Conservation (phyloP, 106 monocot genomes). For the Apostasia ramifera region DNA sequence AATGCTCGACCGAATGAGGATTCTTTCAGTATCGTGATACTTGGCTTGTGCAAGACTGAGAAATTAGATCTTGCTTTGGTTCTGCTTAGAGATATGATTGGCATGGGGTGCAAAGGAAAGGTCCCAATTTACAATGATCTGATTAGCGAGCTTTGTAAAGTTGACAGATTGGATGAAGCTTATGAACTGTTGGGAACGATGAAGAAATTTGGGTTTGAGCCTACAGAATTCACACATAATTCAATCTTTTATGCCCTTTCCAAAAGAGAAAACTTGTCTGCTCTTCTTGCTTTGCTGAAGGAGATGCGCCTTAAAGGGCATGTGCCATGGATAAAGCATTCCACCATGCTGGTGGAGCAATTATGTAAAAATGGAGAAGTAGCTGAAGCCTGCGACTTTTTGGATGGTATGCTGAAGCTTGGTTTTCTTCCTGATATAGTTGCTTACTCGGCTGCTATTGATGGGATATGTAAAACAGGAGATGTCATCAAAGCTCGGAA, state of each 20-base stretch:
- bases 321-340: conserved; percentile 80
- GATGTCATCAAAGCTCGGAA: conserved; percentile 42
- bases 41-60: conserved; percentile 52
- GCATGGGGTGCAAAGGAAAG: conserved; percentile 50
- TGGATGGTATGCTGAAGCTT: conserved; percentile 47
- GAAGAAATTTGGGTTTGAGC: conserved; percentile 42
- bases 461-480: conserved; percentile 54
- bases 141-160: conserved; percentile 45
- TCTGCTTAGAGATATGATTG: conserved; percentile 57
- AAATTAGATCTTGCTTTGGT: conserved; percentile 53
- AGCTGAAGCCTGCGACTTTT: conserved; percentile 44
- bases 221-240: conserved; percentile 74
- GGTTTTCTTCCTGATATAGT: conserved; percentile 81
- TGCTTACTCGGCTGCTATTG: conserved; percentile 58
- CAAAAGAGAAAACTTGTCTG: conserved; percentile 32
- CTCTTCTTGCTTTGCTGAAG: conserved; percentile 43
- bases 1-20: conserved; percentile 43
- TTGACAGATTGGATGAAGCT: conserved; percentile 52
- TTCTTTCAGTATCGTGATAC: conserved; percentile 53
- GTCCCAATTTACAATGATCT: conserved; percentile 59
- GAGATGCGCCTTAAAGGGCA: conserved; percentile 55
- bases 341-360: conserved; percentile 51
- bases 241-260: conserved; percentile 61
- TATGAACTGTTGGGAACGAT: conserved; percentile 45
- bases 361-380: conserved; percentile 51